A percentile compares a stretch with the other conserved stretches of the same genome.
Evolutionary conservation across 1,284 basidiomycete species (phyloP).

Genomic region (Phellopilus nigrolimitatus): DNA sequence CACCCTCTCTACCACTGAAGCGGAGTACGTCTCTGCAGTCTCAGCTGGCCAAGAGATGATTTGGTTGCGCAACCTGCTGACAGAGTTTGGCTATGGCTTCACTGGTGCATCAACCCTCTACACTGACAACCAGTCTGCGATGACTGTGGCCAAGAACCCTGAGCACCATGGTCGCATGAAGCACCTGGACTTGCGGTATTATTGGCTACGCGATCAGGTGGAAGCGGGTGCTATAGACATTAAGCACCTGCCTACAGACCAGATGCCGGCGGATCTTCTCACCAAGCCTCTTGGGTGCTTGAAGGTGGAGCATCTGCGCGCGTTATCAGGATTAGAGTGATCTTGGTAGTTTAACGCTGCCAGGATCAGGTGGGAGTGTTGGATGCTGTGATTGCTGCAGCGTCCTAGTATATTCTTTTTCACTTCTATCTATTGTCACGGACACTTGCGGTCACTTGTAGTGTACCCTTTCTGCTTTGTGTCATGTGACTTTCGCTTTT

Average conservation of each 20-base stretch:
- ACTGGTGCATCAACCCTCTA: slow-evolving; percentile 23
- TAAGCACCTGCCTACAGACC: slow-evolving; percentile 13
- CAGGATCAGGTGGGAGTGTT: too few relatives aligned
- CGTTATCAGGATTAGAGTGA: too few relatives aligned
- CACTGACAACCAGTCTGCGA: slow-evolving; percentile 27
- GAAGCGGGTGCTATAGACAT: slow-evolving; percentile 18
- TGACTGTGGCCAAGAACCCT: slow-evolving; percentile 27
- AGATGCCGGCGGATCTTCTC: slow-evolving; percentile 24
- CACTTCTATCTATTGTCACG: too few relatives aligned
- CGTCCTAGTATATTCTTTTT: too few relatives aligned
- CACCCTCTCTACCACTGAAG: slow-evolving; percentile 30
- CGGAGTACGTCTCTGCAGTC: slow-evolving; percentile 32
- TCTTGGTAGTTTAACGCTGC: too few relatives aligned
- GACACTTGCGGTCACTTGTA: too few relatives aligned
- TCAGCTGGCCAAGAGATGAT: slow-evolving; percentile 30
- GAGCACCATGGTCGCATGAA: slow-evolving; percentile 27
- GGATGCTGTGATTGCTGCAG: too few relatives aligned
- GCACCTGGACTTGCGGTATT: slow-evolving; percentile 28
- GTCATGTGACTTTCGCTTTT: too few relatives aligned
- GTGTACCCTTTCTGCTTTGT: too few relatives aligned
- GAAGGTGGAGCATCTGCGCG: slow-evolving; percentile 3
- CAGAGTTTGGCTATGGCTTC: slow-evolving; percentile 26
- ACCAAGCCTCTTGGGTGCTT: slow-evolving; percentile 22
- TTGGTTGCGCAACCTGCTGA: slow-evolving; percentile 34
- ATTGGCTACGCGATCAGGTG: slow-evolving; percentile 26